Evolutionary conservation across 768 basidiomycete genomes (phyloP), one percentile per base, ranked within the genome.

Genomic region (Galerina marginata): DNA sequence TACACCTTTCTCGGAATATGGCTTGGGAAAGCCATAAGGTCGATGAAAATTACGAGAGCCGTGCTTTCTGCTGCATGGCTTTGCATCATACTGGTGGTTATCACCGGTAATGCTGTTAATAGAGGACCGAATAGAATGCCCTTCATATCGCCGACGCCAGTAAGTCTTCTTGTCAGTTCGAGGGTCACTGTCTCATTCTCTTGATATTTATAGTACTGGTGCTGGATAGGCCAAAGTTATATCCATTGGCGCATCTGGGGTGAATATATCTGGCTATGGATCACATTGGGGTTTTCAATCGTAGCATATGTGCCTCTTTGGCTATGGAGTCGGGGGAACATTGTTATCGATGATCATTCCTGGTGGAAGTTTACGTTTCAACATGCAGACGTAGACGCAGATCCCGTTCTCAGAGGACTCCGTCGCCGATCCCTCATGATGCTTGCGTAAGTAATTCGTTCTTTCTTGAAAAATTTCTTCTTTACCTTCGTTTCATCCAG

Each of bases 181-280:
- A 11, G 4, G 20, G 15, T 36, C 26, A 23, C 38, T 20, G 20
- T 29, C 14, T 29, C 50, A 29, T 15, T 26, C 11, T 33, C 29
- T 5, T 6, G 37, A 6, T 23, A n/a, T 54, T 40, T 12, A 36
- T 26, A 71, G 68, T 77, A 75, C 57, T 80, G 80, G 80, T 83
- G 81, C 61, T 81, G 80, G 80, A 75, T 83, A 53, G 69, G 74
- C 38, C 44, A 68, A 5, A 38, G 66, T 7, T 76, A 70, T 64
- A 25, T 66, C 2, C 60, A 60, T 2, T 71, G 75, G 59, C 71
- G 75, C 16, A 69, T 81, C 12, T 73, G 60, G 47, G 79, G 77
- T 1, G 80, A 81, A 65, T 82, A 82, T 54, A 25, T 79, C 15
- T 82, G 81, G 81, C 69, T 81, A 38, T 81, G 81, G 81, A 45